Evolutionary conservation across 257 asterid species (phyloP).

Genomic region (Solanum sparsipilum): DNA sequence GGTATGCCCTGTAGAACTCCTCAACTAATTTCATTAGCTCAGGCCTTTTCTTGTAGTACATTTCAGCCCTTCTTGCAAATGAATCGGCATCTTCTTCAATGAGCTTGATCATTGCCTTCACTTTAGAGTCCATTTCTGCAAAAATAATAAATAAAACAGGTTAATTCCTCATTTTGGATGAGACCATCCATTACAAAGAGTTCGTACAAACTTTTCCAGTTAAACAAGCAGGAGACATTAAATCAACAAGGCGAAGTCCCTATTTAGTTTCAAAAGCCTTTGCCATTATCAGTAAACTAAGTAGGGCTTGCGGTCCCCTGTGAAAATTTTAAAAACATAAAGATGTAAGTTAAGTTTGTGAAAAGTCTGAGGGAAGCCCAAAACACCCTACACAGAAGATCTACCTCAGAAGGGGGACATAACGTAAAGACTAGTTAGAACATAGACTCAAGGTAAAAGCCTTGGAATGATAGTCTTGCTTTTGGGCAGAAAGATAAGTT

Average conservation of each 20-base stretch:
- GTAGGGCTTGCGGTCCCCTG: not conserved
- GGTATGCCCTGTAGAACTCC: conserved; percentile 3
- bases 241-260: not conserved
- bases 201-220: not conserved
- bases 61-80: conserved; percentile 7
- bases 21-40: not conserved
- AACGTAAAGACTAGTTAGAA: not conserved
- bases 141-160: not conserved
- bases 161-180: not conserved
- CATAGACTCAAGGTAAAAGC: not conserved
- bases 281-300: not conserved
- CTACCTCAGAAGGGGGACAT: not conserved
- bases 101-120: conserved; percentile 1
- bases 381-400: not conserved
- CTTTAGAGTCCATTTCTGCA: conserved; percentile 57
- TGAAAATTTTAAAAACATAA: not conserved
- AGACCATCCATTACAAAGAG: not conserved
- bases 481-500: not conserved
- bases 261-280: not conserved
- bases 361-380: not conserved
- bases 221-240: not conserved
- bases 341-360: not conserved
- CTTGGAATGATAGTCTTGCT: not conserved
- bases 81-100: conserved; percentile 2
- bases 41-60: conserved; percentile 5